These are phyloP conservation scores for Rugonectria rugulosa DNA, from an alignment of 2,329 filamentous ascomycete genomes.

Conservation along the genomic window DNA sequence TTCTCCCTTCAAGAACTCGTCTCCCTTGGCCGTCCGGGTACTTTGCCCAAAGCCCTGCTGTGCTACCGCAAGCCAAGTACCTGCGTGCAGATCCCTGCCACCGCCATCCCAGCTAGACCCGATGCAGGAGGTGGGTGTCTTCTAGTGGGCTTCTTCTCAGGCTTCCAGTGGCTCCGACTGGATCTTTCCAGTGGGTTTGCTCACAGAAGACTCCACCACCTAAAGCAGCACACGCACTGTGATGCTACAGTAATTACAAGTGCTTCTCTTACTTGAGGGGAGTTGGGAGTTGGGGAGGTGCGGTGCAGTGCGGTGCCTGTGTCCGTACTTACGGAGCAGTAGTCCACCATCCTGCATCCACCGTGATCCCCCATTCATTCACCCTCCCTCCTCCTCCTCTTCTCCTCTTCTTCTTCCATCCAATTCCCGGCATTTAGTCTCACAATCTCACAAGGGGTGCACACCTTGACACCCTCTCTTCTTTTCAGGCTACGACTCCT, in stretches of 20 bases:
- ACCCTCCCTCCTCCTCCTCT: background rate
- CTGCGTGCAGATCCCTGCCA: conserved; percentile 13
- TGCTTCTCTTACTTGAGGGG: too few relatives aligned
- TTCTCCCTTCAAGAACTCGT: too few relatives aligned
- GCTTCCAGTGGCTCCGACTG: conserved; percentile 39
- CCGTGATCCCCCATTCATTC: background rate
- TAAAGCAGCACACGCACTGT: conserved; percentile 3
- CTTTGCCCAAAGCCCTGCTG: conserved; percentile 1
- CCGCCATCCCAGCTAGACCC: conserved; percentile 33
- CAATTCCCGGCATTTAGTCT: background rate
- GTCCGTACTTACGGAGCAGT: too few relatives aligned
- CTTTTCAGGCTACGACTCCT: background rate
- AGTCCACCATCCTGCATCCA: too few relatives aligned
- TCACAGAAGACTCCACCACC: conserved; percentile 16
- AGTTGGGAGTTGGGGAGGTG: too few relatives aligned
- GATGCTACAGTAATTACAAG: too few relatives aligned
- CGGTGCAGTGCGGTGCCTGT: too few relatives aligned
- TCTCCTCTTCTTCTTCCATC: background rate
- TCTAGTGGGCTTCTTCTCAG: conserved; percentile 39
- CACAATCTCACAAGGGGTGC: background rate
- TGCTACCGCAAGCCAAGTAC: background rate
- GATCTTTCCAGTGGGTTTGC: conserved; percentile 29
- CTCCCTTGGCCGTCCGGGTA: too few relatives aligned
- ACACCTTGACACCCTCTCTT: background rate
- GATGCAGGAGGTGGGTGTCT: conserved; percentile 37